Base-by-base conservation (phyloP, 2,329 filamentous ascomycete species). In the Fusarium fujikuroi region DNA sequence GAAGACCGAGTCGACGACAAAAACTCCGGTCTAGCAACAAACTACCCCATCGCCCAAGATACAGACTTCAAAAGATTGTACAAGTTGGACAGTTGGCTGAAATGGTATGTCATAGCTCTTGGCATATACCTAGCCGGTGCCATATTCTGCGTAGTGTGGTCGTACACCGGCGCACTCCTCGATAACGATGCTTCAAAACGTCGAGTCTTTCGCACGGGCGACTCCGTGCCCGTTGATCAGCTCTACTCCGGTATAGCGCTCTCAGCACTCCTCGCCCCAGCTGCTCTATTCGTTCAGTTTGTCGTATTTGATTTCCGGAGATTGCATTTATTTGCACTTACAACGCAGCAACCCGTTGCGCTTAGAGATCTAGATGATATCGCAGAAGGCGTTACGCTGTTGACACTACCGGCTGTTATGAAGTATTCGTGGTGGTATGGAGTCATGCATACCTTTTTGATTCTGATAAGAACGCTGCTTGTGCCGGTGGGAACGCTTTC, bases 391-490 rank as follows among this genome's bases (percentile, higher is more conserved):
- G 57, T 75, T 14, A 75, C 70, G 4, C 21, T 75, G 21, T 58
- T 42, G 34, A 75, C 73, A 1, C 25, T 75, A 16, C 34, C 39
- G 12, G 68, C 70, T 3, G 73, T 75, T 7, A 60, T 59, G 18
- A 69, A 63, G 23, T 75, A 75, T 5, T 75, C 73, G 9, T 75
- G 73, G 73, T 75, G 73, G 73, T 75, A 75, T 50, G 73, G 73
- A 3, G 43, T 75, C 36, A 75, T 75, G 73, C 73, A 75, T 4
- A 47, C 60, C 15, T 42, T 57, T 21, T 21, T 75, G 21, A 75
- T 75, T 7, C 15, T 75, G 2, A 74, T 73, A 0, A 44, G 73
- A 8, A 75, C 73, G 1, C 5, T 75, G 1, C 67, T 75, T 36
- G 57, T 75, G 4, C 73, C 73, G 0, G 73, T 75, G 0, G 73